Evolutionary conservation across 192 early-diverging fungal species (phyloP), one percentile per base, ranked within the genome.

Genomic region (Podochytrium sp.): DNA sequence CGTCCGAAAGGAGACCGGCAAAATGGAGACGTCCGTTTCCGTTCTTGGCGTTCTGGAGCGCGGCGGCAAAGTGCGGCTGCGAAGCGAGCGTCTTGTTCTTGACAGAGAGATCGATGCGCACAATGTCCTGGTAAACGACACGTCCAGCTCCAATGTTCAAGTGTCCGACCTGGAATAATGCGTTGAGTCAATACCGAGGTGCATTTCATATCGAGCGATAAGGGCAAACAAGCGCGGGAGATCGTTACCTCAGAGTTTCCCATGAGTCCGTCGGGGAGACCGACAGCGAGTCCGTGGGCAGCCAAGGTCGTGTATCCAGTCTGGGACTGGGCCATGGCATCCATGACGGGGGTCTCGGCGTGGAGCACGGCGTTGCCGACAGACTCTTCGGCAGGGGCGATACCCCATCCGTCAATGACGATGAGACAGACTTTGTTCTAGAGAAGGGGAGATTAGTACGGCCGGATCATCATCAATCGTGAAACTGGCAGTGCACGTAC

Each of bases 141-240:
- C 98, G 90, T 37, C 98, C 98, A 52, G 98, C 98, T 60, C 98
- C 98, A 90, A 99, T 96, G 88, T 99, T 99, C 78, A 98, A 81
- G 76, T 99, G 98, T 12, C 98, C 98, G 49, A 99, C 98, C 69
- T 71, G 57, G 29, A 30, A 16, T 23, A 25, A 12, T 16, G 23
- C 30, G 52, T 20, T 55, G 30, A 55, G 25, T 29, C 23, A 29
- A 55, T 55, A 5, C 7, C 20, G 30, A 25, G 7, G 23, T 23
- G 52, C 20, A 55, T 49, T n/a, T 49, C 47, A 49, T 12, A 14
- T 57, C n/a, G n/a, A n/a, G n/a, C n/a, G n/a, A n/a, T n/a, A n/a
- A n/a, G n/a, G n/a, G n/a, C n/a, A 57, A 29, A 7, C 27, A 57
- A 7, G 55, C 55, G n/a, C n/a, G n/a, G n/a, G n/a, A n/a, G n/a